Evolutionary conservation across 768 basidiomycete genomes (phyloP).

Genomic region (Grammothele lineata): DNA sequence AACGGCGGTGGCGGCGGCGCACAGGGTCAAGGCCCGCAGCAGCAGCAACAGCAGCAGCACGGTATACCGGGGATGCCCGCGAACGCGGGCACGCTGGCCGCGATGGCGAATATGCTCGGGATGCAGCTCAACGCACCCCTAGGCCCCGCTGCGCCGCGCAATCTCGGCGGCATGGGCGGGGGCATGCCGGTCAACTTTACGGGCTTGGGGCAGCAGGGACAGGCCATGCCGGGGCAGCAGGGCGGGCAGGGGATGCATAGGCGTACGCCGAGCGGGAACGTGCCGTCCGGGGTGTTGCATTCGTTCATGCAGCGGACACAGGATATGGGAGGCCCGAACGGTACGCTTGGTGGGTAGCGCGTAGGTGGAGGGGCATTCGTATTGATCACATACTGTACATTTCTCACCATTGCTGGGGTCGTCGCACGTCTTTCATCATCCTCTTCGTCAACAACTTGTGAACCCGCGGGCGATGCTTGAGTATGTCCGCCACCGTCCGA

Average conservation of each 20-base stretch:
- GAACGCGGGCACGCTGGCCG: no score
- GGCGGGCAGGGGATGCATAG: conserved; percentile 24
- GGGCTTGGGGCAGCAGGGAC: background rate
- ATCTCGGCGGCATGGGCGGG: background rate
- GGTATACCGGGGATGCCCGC: no score
- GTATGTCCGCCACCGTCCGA: no score
- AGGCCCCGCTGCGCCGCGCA: no score
- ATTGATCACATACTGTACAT: no score
- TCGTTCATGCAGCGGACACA: conserved; percentile 41
- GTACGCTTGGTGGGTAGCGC: conserved; percentile 17
- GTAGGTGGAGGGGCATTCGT: no score
- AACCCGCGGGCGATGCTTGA: no score
- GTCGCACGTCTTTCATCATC: no score
- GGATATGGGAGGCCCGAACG: conserved; percentile 20
- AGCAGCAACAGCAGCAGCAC: background rate
- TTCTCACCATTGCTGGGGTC: no score
- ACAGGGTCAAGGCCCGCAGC: background rate
- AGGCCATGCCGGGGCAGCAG: conserved; percentile 8
- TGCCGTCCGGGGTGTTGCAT: conserved; percentile 32
- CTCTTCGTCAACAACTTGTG: no score
- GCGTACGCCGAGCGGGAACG: conserved; percentile 17
- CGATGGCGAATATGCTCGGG: no score
- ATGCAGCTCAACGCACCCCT: no score
- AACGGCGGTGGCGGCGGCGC: background rate
- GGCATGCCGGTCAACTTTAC: background rate